phyloP scores from a whole-genome alignment of 305 asterid genomes.

The Fraxinus latifolia region DNA sequence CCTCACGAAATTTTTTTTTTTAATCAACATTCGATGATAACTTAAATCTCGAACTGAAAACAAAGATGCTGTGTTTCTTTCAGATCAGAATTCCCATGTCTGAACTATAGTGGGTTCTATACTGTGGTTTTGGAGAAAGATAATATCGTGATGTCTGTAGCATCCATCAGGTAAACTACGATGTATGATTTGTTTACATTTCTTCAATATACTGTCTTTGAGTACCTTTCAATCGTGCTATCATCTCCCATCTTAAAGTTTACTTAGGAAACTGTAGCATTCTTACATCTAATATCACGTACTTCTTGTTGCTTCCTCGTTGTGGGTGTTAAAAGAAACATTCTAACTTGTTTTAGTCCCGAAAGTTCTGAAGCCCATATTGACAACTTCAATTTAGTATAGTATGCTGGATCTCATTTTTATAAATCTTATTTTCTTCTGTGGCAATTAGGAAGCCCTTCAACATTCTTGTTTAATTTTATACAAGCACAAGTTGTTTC shows the following conservation, averaged over 20 bases:
- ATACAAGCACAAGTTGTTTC: too few species aligned
- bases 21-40: neutral
- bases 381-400: too few species aligned
- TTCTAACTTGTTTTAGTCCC: too few species aligned
- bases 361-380: too few species aligned
- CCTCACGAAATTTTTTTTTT: too few species aligned
- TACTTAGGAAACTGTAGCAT: neutral
- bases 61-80: constrained; percentile 14
- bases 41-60: neutral
- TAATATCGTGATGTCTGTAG: constrained; percentile 48
- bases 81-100: constrained; percentile 58
- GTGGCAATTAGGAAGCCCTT: too few species aligned
- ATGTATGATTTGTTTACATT: neutral
- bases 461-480: too few species aligned
- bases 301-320: neutral
- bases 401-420: too few species aligned
- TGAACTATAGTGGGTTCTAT: constrained; percentile 54
- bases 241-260: neutral
- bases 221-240: constrained; percentile 5
- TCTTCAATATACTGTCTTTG: neutral
- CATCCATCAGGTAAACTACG: constrained; percentile 54
- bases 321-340: too few species aligned
- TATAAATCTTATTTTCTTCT: too few species aligned
- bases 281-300: constrained; percentile 6
- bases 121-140: constrained; percentile 60